Evolutionary conservation across 2,329 filamentous ascomycete genomes (phyloP).

Genomic region (Colletotrichum endophyticum): DNA sequence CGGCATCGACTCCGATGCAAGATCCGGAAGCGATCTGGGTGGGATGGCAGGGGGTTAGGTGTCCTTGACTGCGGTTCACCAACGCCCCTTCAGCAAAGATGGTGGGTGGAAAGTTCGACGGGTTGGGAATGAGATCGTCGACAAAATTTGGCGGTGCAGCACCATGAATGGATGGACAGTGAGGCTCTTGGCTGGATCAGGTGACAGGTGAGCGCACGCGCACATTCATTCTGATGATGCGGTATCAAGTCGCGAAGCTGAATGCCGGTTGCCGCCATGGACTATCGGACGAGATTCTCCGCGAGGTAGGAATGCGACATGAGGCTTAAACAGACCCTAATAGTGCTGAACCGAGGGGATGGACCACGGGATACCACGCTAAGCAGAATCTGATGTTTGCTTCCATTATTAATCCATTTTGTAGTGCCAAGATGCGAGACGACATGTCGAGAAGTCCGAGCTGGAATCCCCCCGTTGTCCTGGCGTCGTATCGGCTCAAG

Average conservation of each 20-base stretch:
- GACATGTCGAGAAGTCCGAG: background rate
- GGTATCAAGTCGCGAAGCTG: background rate
- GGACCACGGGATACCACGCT: background rate
- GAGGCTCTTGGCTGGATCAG: background rate
- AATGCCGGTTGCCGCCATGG: background rate
- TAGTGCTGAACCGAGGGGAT: slow-evolving; percentile 6
- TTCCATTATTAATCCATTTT: background rate
- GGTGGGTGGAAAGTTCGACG: background rate
- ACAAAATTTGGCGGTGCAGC: background rate
- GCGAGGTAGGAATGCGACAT: background rate
- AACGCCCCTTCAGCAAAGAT: background rate
- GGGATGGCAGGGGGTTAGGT: background rate
- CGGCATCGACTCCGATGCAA: background rate
- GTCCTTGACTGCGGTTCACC: background rate
- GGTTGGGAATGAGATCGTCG: background rate
- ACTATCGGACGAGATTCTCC: slow-evolving; percentile 13
- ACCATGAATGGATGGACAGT: background rate
- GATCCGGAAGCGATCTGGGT: background rate
- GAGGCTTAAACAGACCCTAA: slow-evolving; percentile 7
- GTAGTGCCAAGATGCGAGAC: background rate
- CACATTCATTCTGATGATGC: background rate
- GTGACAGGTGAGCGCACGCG: background rate
- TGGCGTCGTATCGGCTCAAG: background rate
- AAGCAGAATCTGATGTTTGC: background rate
- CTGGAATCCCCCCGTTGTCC: background rate